Evolutionary conservation across 768 basidiomycete genomes (phyloP), one percentile per base, ranked within the genome.

Genomic region (Clitopilus passeckerianus): DNA sequence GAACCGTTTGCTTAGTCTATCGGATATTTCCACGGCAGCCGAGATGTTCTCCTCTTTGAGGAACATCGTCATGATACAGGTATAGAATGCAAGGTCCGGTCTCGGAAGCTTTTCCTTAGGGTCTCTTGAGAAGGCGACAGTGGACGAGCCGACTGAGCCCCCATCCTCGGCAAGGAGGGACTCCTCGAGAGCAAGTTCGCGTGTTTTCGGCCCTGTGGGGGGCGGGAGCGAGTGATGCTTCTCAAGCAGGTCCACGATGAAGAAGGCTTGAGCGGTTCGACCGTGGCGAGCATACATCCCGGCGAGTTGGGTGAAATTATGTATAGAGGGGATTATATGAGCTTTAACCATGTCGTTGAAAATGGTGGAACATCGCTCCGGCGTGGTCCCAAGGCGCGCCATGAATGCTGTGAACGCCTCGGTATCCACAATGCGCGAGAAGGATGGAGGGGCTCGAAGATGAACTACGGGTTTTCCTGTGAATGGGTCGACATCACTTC

Each of bases 341-440:
- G 80, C 64, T 6, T 64, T 55, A 3, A 74, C 52, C 84, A 89
- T 86, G 65, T 88, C 85, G n/a, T 62, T 62, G 37, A 89, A 55
- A 18, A 87, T 72, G 20, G 63, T 60, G 0, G 72, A 64, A 0
- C 80, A 82, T 27, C 67, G 66, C 5, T 64, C 53, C 72, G 27
- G 60, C 63, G 3, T 65, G 55, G 5, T 63, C 57, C 55, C 75
- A 74, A 63, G 84, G 71, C 18, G 67, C 68, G 34, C 71, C 41
- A 87, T 68, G 66, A 89, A 89, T 0, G 83, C 77, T 0, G 75
- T 81, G 65, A 89, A 90, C 1, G 77, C 71, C 5, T 68, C 62
- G 1, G 66, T 58, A 37, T 65, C 62, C 9, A 72, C 66, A 6
- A 34, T 70, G 64, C 33, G 67, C 63, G 61, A 73, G 76, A 70